A percentile compares a stretch with the other conserved stretches of the same genome.
These are phyloP conservation scores for Glomus cerebriforme DNA, from an alignment of 192 early-diverging fungal genomes.

Conservation along the genomic window DNA sequence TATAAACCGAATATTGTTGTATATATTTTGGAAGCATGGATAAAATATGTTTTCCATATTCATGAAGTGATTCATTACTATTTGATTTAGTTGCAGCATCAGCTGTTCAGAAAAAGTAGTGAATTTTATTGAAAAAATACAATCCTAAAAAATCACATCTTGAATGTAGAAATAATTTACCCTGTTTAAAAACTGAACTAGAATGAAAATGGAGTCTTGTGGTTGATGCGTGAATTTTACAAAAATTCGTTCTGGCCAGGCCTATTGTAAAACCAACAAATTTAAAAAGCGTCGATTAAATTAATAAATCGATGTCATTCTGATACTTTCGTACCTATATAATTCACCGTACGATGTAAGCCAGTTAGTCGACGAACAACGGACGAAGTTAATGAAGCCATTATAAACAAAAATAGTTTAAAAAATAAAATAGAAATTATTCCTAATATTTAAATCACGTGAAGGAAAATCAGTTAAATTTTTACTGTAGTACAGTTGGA, in stretches of 20 bases:
- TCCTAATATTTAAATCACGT: not conserved
- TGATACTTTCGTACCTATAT: not conserved
- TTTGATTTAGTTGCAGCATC: not conserved
- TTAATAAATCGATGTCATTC: not conserved
- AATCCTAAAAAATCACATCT: too few relatives aligned
- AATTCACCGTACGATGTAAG: not conserved
- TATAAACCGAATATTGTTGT: constrained; percentile 97
- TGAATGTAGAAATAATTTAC: not conserved
- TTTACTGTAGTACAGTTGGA: not conserved
- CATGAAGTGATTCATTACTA: constrained; percentile 59
- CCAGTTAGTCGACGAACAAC: not conserved
- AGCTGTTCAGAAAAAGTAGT: not conserved
- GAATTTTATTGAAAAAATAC: not conserved
- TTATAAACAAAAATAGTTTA: not conserved
- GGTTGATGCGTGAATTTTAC: not conserved
- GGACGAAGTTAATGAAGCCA: not conserved
- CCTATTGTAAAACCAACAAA: not conserved
- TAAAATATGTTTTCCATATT: constrained; percentile 87
- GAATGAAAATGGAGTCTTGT: not conserved
- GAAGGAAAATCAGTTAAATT: too few relatives aligned
- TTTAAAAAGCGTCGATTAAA: not conserved
- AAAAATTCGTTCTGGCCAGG: not conserved
- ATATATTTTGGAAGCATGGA: constrained; percentile 91
- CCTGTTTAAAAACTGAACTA: not conserved
- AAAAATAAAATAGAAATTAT: not conserved